These are phyloP conservation scores for Pyronema omphalodes DNA, from an alignment of 495 filamentous ascomycete species.

Conservation along the genomic window DNA sequence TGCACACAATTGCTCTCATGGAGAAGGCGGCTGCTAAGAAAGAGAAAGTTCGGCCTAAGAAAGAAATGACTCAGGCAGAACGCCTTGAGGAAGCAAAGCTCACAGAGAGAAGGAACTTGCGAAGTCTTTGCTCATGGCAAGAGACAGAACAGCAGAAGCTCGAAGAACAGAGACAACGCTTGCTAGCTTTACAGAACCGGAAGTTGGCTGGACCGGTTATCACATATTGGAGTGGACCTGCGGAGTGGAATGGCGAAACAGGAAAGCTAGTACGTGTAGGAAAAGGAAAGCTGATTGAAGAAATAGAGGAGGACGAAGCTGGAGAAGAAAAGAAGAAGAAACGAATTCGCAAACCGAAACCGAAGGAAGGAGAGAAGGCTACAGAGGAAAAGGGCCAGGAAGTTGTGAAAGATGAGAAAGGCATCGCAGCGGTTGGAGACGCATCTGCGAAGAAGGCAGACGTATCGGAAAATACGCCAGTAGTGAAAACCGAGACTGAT, in stretches of 20 bases:
- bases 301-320: conserved; percentile 11
- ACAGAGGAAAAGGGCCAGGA: conserved; percentile 3
- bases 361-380: conserved; percentile 5
- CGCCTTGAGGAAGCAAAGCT: conserved; percentile 65
- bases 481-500: background rate
- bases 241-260: conserved; percentile 38
- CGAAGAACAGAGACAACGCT: conserved; percentile 59
- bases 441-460: background rate
- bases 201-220: conserved; percentile 78
- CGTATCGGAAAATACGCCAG: background rate
- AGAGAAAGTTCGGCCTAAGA: conserved; percentile 43
- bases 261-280: conserved; percentile 51
- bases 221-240: conserved; percentile 80
- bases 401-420: conserved; percentile 1
- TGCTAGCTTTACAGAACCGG: conserved; percentile 69
- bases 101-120: conserved; percentile 67
- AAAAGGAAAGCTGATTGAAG: conserved; percentile 28
- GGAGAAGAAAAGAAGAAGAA: conserved; percentile 15
- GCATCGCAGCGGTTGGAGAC: background rate
- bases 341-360: conserved; percentile 2
- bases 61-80: conserved; percentile 71
- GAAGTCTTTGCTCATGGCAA: conserved; percentile 89
- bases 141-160: conserved; percentile 70
- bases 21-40: conserved; percentile 67
- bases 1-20: conserved; percentile 66